phyloP scores from a whole-genome alignment of 129 eudicot species.

The Flaveria sonorensis region DNA sequence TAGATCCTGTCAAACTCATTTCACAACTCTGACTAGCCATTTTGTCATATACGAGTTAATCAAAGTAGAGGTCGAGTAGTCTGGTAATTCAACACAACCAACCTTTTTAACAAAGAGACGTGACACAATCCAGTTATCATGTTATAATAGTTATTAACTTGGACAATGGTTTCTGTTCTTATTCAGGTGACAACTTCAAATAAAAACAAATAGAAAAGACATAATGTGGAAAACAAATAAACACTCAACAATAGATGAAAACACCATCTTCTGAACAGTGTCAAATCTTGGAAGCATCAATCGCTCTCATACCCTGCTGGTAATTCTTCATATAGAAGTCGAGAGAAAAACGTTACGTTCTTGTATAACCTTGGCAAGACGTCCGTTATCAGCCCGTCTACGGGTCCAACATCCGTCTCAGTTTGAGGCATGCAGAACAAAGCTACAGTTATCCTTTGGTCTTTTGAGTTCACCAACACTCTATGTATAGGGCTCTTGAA shows the following conservation, averaged over 20 bases:
- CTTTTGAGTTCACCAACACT: slow-evolving; percentile 43
- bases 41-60: too few species aligned
- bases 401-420: slow-evolving; percentile 53
- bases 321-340: slow-evolving; percentile 38
- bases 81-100: not conserved
- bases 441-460: slow-evolving; percentile 52
- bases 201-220: slow-evolving; percentile 48
- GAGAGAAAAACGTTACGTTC: slow-evolving; percentile 36
- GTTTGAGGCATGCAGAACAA: slow-evolving; percentile 50
- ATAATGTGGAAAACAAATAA: not conserved
- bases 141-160: slow-evolving; percentile 1
- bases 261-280: slow-evolving; percentile 1
- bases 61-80: not conserved
- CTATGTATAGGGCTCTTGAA: slow-evolving; percentile 67
- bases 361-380: slow-evolving; percentile 46
- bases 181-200: not conserved
- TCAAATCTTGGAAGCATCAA: slow-evolving; percentile 49
- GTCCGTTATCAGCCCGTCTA: slow-evolving; percentile 39
- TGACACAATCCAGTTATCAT: not conserved
- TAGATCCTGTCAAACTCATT: too few species aligned
- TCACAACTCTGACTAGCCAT: too few species aligned
- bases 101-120: not conserved
- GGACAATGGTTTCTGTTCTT: not conserved
- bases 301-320: slow-evolving; percentile 47
- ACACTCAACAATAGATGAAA: not conserved